These are phyloP conservation scores for Penicillium polonicum DNA, from an alignment of 2,329 filamentous ascomycete species.

Conservation along the genomic window DNA sequence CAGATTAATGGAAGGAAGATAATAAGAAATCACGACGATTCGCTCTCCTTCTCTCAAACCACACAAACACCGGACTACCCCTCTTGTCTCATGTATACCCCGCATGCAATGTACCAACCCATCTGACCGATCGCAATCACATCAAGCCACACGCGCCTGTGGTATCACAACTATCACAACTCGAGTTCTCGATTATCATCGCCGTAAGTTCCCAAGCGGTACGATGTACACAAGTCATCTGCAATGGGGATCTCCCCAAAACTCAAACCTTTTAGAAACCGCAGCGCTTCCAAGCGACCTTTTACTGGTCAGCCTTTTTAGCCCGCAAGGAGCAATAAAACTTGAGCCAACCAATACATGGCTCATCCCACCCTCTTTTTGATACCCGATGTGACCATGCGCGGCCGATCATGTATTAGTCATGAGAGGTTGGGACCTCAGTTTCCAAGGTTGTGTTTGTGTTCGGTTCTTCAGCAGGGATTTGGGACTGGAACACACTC, in stretches of 20 bases:
- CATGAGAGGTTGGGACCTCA: background rate
- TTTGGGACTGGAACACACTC: background rate
- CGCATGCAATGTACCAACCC: slow-evolving; percentile 3
- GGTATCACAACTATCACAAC: slow-evolving; percentile 9
- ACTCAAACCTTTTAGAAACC: slow-evolving; percentile 18
- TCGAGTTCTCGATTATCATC: background rate
- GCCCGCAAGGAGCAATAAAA: background rate
- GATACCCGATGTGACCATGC: slow-evolving; percentile 18
- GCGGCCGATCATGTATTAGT: slow-evolving; percentile 18
- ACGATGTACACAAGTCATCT: slow-evolving; percentile 4
- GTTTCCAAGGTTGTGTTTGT: background rate
- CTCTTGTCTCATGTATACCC: slow-evolving; percentile 4
- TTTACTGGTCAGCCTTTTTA: slow-evolving; percentile 10
- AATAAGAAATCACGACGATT: background rate
- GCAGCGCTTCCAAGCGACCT: slow-evolving; percentile 7
- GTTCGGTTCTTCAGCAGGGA: slow-evolving; percentile 3
- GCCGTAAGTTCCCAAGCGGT: background rate
- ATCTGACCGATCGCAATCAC: slow-evolving; percentile 7
- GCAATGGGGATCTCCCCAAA: slow-evolving; percentile 17
- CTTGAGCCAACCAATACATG: slow-evolving; percentile 8
- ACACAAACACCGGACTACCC: background rate
- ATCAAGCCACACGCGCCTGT: slow-evolving; percentile 2
- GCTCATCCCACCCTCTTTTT: slow-evolving; percentile 11
- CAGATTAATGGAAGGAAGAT: background rate
- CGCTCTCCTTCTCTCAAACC: background rate